Evolutionary conservation across 768 basidiomycete species (phyloP).

Genomic region (Suillus decipiens): DNA sequence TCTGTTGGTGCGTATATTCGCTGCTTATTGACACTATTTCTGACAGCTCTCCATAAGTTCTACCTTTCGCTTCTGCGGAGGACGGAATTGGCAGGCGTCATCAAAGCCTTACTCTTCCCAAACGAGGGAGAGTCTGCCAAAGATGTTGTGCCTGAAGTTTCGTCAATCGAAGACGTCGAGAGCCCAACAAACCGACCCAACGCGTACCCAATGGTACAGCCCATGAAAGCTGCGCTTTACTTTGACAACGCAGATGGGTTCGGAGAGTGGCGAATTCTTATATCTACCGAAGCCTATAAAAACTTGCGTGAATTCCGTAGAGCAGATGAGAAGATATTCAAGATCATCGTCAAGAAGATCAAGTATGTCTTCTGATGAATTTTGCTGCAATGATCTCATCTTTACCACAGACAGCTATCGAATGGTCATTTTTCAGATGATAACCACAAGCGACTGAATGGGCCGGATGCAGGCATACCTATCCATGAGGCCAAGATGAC

Average conservation of each 20-base stretch:
- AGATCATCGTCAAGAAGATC: conserved; percentile 67
- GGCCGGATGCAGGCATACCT: conserved; percentile 46
- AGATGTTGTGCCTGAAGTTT: background rate
- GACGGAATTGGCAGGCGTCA: conserved; percentile 15
- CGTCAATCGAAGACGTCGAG: conserved; percentile 4
- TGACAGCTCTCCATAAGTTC: conserved; percentile 17
- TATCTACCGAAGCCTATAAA: conserved; percentile 50
- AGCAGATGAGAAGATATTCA: conserved; percentile 47
- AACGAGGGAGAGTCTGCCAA: conserved; percentile 5
- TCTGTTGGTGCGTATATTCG: conserved; percentile 29
- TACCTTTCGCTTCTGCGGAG: conserved; percentile 26
- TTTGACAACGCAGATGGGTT: conserved; percentile 61
- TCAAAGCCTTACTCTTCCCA: conserved; percentile 10
- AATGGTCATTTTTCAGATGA: conserved; percentile 68
- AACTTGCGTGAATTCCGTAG: conserved; percentile 50
- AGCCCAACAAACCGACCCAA: conserved; percentile 12
- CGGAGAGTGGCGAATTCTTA: conserved; percentile 63
- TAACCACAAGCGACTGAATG: conserved; percentile 63
- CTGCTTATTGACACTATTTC: background rate
- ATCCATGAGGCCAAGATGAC: conserved; percentile 74
- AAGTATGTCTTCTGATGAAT: conserved; percentile 40
- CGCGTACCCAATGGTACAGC: conserved; percentile 50
- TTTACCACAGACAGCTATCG: conserved; percentile 57
- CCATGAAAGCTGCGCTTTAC: conserved; percentile 61
- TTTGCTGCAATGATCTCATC: conserved; percentile 1